Evolutionary conservation across 306 rosid genomes (phyloP).

Genomic region (Purshia tridentata): DNA sequence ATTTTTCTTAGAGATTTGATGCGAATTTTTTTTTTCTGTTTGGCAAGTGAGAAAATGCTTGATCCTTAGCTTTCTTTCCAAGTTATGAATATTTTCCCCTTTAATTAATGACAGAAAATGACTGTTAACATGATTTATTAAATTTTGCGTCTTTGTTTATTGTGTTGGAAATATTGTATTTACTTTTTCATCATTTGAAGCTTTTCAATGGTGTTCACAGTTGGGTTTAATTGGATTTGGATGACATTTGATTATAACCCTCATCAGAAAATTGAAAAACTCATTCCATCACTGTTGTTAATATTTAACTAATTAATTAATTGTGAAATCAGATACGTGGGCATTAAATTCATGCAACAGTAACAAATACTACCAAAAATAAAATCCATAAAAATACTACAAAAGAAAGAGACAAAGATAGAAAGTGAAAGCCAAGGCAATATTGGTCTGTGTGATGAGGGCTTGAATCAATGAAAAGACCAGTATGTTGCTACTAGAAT

Average conservation of each 20-base stretch:
- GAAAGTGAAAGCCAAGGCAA: not conserved
- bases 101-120: not conserved
- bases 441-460: not conserved
- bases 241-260: not conserved
- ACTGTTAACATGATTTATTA: not conserved
- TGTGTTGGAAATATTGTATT: not conserved
- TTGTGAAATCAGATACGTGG: not conserved
- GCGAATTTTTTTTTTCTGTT: not conserved
- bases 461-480: not conserved
- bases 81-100: not conserved
- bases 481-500: not conserved
- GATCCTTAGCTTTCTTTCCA: not conserved
- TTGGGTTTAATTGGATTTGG: not conserved
- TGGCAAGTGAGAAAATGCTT: not conserved
- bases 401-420: no score
- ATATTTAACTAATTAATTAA: not conserved
- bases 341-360: not conserved
- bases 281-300: not conserved
- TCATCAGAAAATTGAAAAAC: not conserved
- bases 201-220: no score
- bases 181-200: no score
- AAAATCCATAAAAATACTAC: not conserved
- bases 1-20: not conserved
- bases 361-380: not conserved
- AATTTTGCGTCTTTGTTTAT: not conserved